Evolutionary conservation across 2,329 filamentous ascomycete species (phyloP).

Genomic region (Fusarium sp.): DNA sequence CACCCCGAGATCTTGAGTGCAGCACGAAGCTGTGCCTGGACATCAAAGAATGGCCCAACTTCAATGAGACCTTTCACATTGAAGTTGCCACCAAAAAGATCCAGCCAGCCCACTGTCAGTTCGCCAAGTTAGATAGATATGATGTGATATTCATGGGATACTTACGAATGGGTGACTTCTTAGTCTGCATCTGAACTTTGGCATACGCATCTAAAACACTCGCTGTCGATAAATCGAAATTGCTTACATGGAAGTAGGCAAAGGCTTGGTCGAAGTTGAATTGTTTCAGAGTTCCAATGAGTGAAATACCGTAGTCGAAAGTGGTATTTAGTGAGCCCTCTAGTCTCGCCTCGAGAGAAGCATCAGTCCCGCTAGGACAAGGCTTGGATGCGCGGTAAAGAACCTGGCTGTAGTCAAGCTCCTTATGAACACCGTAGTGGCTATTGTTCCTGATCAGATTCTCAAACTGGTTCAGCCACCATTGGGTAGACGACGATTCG

Average conservation of each 20-base stretch:
- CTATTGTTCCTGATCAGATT: neutral
- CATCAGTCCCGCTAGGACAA: neutral
- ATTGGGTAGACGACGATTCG: neutral
- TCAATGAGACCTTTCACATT: conserved; percentile 2
- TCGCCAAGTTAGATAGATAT: neutral
- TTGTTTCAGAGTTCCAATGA: conserved; percentile 1
- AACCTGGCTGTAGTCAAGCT: neutral
- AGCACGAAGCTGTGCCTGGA: neutral
- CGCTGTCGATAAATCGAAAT: neutral
- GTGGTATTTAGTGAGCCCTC: neutral
- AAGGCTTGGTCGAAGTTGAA: neutral
- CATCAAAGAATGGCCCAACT: neutral
- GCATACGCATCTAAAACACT: neutral
- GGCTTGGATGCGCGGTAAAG: neutral
- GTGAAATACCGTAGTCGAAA: conserved; percentile 1
- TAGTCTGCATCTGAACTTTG: conserved; percentile 1
- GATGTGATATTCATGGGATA: neutral
- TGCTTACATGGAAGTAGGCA: neutral
- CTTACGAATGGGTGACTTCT: neutral
- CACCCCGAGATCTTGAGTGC: neutral
- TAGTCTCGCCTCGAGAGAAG: neutral
- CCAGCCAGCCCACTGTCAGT: neutral
- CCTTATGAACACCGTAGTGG: neutral
- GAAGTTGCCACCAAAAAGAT: neutral
- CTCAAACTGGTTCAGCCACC: neutral